A percentile compares a stretch with the other conserved stretches of the same genome.
These are phyloP conservation scores for Petunia hybrid DNA, from an alignment of 305 asterid genomes.

Conservation along the genomic window DNA sequence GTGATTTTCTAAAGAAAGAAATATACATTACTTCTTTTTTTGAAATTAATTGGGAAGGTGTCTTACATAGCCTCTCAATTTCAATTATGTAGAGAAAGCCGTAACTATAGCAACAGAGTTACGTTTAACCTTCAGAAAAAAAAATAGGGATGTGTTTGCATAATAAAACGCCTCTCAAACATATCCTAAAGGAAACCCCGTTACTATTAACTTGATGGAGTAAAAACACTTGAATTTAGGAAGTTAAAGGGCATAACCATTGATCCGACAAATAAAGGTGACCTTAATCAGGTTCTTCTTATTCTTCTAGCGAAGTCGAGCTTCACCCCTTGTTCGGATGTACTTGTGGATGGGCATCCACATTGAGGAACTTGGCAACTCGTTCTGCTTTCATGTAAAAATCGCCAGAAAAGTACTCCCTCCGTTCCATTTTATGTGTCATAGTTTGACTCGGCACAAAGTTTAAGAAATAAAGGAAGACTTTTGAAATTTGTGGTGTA, in stretches of 20 bases:
- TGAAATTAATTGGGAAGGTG: neutral
- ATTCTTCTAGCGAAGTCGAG: neutral
- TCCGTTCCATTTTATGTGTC: too few relatives aligned
- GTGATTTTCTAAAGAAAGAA: too few relatives aligned
- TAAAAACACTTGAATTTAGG: neutral
- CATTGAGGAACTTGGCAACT: constrained; percentile 75
- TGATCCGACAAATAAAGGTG: neutral
- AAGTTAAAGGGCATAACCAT: neutral
- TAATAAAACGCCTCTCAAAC: neutral
- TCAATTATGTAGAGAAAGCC: neutral
- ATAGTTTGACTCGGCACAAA: too few relatives aligned
- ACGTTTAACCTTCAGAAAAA: too few relatives aligned
- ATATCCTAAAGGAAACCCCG: neutral
- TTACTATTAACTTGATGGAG: neutral
- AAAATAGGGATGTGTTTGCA: neutral
- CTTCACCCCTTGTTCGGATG: constrained; percentile 52
- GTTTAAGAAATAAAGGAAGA: too few relatives aligned
- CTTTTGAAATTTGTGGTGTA: too few relatives aligned
- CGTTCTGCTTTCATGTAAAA: constrained; percentile 82
- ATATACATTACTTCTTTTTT: too few relatives aligned
- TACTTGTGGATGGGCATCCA: constrained; percentile 37
- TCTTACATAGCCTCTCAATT: neutral
- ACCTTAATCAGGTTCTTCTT: neutral
- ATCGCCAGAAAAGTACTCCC: too few relatives aligned
- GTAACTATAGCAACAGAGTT: neutral